Conservation (phyloP, 2,329 filamentous ascomycete genomes). For the Verticillium nonalfalfae region DNA sequence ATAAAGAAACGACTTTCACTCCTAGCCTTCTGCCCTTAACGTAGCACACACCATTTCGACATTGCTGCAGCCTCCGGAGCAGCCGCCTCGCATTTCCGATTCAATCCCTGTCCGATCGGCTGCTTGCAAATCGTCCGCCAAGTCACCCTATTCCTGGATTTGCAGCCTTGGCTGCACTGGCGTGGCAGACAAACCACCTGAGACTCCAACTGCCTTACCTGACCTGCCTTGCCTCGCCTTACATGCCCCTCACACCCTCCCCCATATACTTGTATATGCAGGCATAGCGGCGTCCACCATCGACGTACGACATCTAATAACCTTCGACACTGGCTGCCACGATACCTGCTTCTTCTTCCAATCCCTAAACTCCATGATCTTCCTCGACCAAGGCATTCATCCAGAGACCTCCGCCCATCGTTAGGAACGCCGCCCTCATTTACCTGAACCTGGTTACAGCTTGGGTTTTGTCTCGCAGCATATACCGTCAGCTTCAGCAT, state of each 20-base stretch:
- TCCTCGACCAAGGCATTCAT: background rate
- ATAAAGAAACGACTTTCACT: background rate
- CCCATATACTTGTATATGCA: background rate
- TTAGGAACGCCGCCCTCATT: background rate
- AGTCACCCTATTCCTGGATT: constrained; percentile 1
- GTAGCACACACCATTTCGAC: background rate
- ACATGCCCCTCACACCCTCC: background rate
- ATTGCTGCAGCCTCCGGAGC: background rate
- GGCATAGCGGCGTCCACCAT: background rate
- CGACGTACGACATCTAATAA: background rate
- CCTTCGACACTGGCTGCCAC: background rate
- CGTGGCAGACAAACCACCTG: background rate
- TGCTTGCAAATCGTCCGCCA: background rate
- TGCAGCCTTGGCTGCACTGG: background rate
- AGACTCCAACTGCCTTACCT: background rate
- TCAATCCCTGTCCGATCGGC: background rate
- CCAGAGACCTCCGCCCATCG: background rate
- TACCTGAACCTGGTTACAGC: background rate
- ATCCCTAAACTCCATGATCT: background rate
- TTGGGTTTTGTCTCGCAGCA: background rate
- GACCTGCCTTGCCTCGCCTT: background rate
- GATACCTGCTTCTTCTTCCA: background rate
- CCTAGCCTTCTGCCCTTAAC: background rate
- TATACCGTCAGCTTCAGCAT: background rate
- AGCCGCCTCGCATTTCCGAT: background rate